These are phyloP conservation scores for Plasmodium coatneyi DNA, from an alignment of 169 alveolate species.

Conservation along the genomic window DNA sequence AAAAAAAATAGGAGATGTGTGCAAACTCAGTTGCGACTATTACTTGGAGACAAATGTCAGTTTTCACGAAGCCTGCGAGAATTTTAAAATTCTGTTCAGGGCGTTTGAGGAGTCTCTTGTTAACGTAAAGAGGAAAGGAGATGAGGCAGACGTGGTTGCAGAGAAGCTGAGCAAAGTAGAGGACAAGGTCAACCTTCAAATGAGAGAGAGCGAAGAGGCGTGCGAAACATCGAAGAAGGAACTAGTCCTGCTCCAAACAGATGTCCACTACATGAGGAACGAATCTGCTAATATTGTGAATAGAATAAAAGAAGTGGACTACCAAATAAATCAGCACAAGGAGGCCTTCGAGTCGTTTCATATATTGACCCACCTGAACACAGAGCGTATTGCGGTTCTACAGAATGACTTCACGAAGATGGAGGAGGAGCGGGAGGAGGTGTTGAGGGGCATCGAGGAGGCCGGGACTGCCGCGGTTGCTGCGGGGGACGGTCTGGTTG, in stretches of 20 bases:
- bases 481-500: not conserved
- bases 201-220: conserved; percentile 14
- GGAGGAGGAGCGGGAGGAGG: conserved; percentile 3
- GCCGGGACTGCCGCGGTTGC: not conserved
- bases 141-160: conserved; percentile 16
- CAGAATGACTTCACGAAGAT: conserved; percentile 22
- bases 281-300: conserved; percentile 40
- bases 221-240: conserved; percentile 7
- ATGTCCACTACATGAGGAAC: conserved; percentile 35
- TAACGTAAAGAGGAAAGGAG: conserved; percentile 10
- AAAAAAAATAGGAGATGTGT: conserved; percentile 61
- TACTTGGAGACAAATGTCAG: conserved; percentile 52
- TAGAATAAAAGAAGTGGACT: conserved; percentile 67
- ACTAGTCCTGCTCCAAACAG: conserved; percentile 1
- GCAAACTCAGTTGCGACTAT: conserved; percentile 60
- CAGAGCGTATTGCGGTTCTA: conserved; percentile 16
- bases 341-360: conserved; percentile 61
- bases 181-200: conserved; percentile 3
- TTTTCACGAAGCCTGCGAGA: conserved; percentile 64
- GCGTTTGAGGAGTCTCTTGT: conserved; percentile 28
- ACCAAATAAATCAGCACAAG: conserved; percentile 69
- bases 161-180: conserved; percentile 8
- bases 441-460: not conserved
- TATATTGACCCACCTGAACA: conserved; percentile 37
- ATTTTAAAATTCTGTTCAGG: conserved; percentile 42